These are phyloP conservation scores for Lactarius deliciosus DNA, from an alignment of 768 basidiomycete species.

Conservation along the genomic window DNA sequence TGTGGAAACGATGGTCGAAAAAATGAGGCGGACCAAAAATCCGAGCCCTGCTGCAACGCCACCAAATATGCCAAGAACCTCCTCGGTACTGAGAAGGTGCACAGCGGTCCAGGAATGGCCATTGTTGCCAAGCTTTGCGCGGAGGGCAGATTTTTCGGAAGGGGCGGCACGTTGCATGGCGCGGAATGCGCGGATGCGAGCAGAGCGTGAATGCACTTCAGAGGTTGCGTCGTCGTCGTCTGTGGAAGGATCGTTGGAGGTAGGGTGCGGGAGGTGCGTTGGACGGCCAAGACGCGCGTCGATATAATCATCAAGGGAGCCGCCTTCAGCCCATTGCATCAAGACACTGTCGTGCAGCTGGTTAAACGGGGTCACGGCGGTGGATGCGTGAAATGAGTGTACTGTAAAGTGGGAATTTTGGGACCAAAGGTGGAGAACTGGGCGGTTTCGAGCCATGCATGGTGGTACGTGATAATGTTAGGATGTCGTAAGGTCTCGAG, in stretches of 20 bases:
- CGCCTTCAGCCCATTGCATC: constrained; percentile 94
- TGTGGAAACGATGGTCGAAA: too few relatives aligned
- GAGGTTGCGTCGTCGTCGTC: constrained; percentile 31
- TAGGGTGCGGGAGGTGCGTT: constrained; percentile 30
- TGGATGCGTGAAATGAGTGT: constrained; percentile 34
- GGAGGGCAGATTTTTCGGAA: constrained; percentile 60
- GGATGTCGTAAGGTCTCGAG: constrained; percentile 85
- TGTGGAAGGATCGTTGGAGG: constrained; percentile 48
- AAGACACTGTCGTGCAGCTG: constrained; percentile 52
- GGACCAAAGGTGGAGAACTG: constrained; percentile 90
- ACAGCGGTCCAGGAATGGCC: constrained; percentile 63
- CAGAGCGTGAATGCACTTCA: constrained; percentile 53
- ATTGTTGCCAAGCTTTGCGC: constrained; percentile 47
- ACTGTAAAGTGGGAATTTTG: constrained; percentile 86
- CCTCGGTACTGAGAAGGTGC: constrained; percentile 81
- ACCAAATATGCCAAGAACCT: constrained; percentile 74
- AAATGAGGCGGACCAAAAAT: constrained; percentile 65
- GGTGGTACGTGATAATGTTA: constrained; percentile 95
- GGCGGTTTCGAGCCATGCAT: constrained; percentile 86
- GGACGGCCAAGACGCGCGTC: constrained; percentile 69
- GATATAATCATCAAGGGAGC: constrained; percentile 85
- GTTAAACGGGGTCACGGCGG: not conserved
- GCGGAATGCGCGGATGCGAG: constrained; percentile 74
- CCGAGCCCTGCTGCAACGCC: constrained; percentile 86
- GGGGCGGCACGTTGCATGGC: constrained; percentile 64